Evolutionary conservation across 2,329 filamentous ascomycete genomes (phyloP), one percentile per base, ranked within the genome.

Genomic region (Passalora sequoiae): DNA sequence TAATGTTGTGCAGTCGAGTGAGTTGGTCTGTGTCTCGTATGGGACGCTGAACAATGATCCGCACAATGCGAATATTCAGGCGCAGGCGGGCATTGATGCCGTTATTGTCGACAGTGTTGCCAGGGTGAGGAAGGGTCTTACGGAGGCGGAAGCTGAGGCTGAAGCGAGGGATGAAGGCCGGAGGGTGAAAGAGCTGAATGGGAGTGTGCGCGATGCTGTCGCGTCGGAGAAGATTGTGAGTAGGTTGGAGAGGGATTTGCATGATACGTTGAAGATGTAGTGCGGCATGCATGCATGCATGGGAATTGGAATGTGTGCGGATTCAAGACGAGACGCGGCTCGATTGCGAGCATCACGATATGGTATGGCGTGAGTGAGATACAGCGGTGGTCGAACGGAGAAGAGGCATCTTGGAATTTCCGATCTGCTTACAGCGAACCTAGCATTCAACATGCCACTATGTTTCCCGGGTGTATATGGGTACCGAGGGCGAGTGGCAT

Each of bases 71-170:
- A 83, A 91, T 82, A 71, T 84, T 51, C 92, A 98, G 81, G 87
- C 94, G 7, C 86, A 87, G 42, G 87, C 96, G 67, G 91, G 92
- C 36, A 96, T 98, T 49, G 92, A 98, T 62, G 92, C 92, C 1
- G 91, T 98, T 41, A 98, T 98, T 60, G 92, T 97, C 10, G 92
- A 98, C 63, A 92, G 81, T 50, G 91, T 98, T 3, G 77, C 97
- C 21, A 87, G 87, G 29, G 96, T 98, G 55, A 81, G 91, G 35
- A 89, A 95, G 66, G 91, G 88, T 1, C 75, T 98, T 49, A 92
- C 86, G n/a, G 67, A 60, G 40, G 48, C 44, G 6, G 57, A 56
- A 35, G 37, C 46, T 4, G 47, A 49, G 27, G 42, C 27, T 44
- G 33, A 36, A 28, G 37, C 33, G 19, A 48, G 29, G 36, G 28